A percentile compares a stretch with the other conserved stretches of the same genome.
These are phyloP conservation scores for Phytophthora pini DNA, from an alignment of 352 stramenopile genomes.

Conservation along the genomic window DNA sequence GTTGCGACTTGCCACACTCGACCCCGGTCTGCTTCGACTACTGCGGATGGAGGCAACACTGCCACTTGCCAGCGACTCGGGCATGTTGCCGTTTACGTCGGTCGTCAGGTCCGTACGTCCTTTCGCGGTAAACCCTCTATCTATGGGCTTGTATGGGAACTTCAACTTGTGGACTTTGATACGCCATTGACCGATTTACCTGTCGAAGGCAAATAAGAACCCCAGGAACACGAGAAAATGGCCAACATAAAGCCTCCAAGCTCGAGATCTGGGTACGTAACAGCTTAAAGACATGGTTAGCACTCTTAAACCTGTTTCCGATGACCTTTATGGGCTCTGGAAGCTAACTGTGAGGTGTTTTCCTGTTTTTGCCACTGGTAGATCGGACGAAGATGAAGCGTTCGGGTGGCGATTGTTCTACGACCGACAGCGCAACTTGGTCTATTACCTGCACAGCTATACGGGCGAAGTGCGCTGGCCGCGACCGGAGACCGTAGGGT, in stretches of 20 bases:
- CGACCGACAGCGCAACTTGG: conserved; percentile 53
- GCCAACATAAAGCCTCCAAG: conserved; percentile 11
- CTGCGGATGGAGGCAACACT: conserved; percentile 10
- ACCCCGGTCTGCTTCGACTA: conserved; percentile 27
- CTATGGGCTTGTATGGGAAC: conserved; percentile 27
- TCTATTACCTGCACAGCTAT: conserved; percentile 72
- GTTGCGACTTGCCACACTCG: conserved; percentile 12
- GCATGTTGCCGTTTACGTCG: conserved; percentile 14
- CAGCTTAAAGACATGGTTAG: background rate
- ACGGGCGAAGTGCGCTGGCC: conserved; percentile 81
- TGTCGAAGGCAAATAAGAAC: conserved; percentile 46
- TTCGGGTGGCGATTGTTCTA: conserved; percentile 71
- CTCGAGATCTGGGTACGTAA: conserved; percentile 32
- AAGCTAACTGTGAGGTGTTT: conserved; percentile 8
- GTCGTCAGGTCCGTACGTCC: conserved; percentile 15
- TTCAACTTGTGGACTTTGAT: conserved; percentile 41
- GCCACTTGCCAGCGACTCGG: conserved; percentile 1
- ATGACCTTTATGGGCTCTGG: conserved; percentile 2
- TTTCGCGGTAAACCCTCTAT: conserved; percentile 28
- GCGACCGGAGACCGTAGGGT: conserved; percentile 50
- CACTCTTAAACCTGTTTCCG: background rate
- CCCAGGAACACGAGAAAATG: conserved; percentile 25
- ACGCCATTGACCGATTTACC: conserved; percentile 41
- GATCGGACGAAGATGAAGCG: conserved; percentile 25
- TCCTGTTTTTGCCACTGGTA: conserved; percentile 1